These are phyloP conservation scores for Talaromyces rugulosus DNA, from an alignment of 2,329 filamentous ascomycete species.

Conservation along the genomic window DNA sequence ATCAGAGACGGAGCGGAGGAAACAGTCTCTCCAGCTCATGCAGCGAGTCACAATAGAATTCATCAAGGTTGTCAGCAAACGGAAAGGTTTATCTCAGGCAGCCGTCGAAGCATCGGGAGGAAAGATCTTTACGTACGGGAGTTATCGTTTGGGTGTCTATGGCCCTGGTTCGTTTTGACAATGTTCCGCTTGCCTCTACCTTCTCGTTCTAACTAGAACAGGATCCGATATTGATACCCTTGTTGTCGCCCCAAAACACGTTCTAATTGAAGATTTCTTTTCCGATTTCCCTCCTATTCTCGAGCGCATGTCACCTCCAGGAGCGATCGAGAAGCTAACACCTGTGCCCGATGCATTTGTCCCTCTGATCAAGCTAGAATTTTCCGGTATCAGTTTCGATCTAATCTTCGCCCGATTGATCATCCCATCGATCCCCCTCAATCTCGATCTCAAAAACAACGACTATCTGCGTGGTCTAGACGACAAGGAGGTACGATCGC, in stretches of 20 bases:
- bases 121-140: slow-evolving; percentile 93
- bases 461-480: slow-evolving; percentile 79
- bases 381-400: slow-evolving; percentile 88
- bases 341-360: slow-evolving; percentile 88
- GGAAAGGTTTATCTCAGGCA: slow-evolving; percentile 69
- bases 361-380: slow-evolving; percentile 95
- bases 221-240: slow-evolving; percentile 98
- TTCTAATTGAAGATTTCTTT: slow-evolving; percentile 89
- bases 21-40: slow-evolving; percentile 69
- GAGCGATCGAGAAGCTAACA: slow-evolving; percentile 79
- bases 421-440: slow-evolving; percentile 65
- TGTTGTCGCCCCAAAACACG: slow-evolving; percentile 84
- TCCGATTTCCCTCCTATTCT: slow-evolving; percentile 78
- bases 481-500: slow-evolving; percentile 77
- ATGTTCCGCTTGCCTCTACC: neutral
- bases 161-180: slow-evolving; percentile 58
- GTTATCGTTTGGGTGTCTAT: slow-evolving; percentile 89
- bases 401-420: slow-evolving; percentile 79
- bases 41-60: slow-evolving; percentile 81
- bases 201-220: slow-evolving; percentile 21
- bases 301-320: slow-evolving; percentile 67
- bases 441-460: slow-evolving; percentile 76
- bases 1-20: slow-evolving; percentile 75
- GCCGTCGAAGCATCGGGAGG: slow-evolving; percentile 81
- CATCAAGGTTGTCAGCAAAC: slow-evolving; percentile 72